Base-by-base conservation (phyloP, 2,329 filamentous ascomycete genomes). In the Amphichorda felina region DNA sequence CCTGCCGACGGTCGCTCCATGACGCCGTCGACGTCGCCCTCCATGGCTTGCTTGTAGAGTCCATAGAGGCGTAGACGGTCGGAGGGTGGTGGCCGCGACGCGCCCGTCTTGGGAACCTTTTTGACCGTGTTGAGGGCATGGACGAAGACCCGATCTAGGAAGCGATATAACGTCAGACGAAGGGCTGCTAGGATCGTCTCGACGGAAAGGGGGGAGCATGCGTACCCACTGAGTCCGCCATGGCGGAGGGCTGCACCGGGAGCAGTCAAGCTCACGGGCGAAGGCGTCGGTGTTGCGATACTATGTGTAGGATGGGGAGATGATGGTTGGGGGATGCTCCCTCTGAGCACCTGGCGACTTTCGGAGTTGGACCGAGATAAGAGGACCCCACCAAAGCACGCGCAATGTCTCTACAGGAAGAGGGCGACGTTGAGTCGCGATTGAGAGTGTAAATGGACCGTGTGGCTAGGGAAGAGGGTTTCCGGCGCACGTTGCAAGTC, bases 81-180 rank as follows among this genome's bases (percentile, higher is more conserved):
- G 41, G 72, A 67, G 2, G 87, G 75, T 33, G 91, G 91, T 31
- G 91, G 91, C 42, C 91, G 82, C 43, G 85, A 78, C 35, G 86
- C 86, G 43, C 91, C 89, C 14, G 88, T 94, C 53, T 91, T 89
- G 48, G 84, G 84, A 48, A 98, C 93, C 62, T 93, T 93, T 62
- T 95, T 95, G 50, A 98, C 89, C 17, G 91, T 96, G 64, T 94
- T 95, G 60, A 98, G 82, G 45, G 91, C 91, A 75, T 98, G 89
- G 57, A 93, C 89, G 60, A 98, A 98, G 54, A 98, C 91, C 61
- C 91, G 82, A 66, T 98, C 91, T 96, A 49, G n/a, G n/a, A n/a
- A n/a, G n/a, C n/a, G n/a, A n/a, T n/a, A n/a, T n/a, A n/a, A n/a
- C n/a, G n/a, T n/a, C n/a, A n/a, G n/a, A 11, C 7, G 5, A 5